A percentile compares a stretch with the other conserved stretches of the same genome.
Evolutionary conservation across 805 yeast species (phyloP).

Genomic region (Candida xyloterini): DNA sequence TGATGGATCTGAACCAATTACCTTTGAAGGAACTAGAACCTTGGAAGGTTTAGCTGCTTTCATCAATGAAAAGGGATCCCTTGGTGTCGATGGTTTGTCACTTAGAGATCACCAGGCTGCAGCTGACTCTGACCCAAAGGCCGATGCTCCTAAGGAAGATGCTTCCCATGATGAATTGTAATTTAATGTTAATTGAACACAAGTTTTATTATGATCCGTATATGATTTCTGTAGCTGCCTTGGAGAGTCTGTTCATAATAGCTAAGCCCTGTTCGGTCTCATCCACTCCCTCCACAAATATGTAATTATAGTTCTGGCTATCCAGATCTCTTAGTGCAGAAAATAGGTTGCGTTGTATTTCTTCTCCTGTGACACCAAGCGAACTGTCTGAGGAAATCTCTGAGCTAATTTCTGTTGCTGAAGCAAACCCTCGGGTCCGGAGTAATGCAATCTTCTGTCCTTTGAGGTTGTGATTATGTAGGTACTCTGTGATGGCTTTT

Average conservation of each 20-base stretch:
- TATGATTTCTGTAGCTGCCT: constrained; percentile 64
- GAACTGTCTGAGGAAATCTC: constrained; percentile 30
- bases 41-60: constrained; percentile 68
- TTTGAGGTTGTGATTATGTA: constrained; percentile 9
- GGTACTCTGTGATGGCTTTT: constrained; percentile 13
- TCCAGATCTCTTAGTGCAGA: constrained; percentile 73
- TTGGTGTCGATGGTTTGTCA: constrained; percentile 54
- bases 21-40: constrained; percentile 69
- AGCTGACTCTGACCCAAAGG: constrained; percentile 46
- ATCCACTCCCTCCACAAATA: constrained; percentile 80
- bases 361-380: constrained; percentile 47
- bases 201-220: constrained; percentile 2
- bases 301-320: constrained; percentile 59
- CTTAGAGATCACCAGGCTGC: constrained; percentile 27
- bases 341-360: constrained; percentile 75
- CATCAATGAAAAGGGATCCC: constrained; percentile 65
- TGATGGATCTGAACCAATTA: constrained; percentile 60
- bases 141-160: constrained; percentile 78
- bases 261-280: constrained; percentile 85
- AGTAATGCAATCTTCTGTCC: constrained; percentile 49
- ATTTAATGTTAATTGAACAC: background rate
- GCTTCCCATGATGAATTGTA: constrained; percentile 35
- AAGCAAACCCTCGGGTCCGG: constrained; percentile 38
- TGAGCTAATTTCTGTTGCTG: constrained; percentile 15
- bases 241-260: constrained; percentile 83